Conservation (phyloP, 2,329 filamentous ascomycete genomes). For the Alternaria triticina region DNA sequence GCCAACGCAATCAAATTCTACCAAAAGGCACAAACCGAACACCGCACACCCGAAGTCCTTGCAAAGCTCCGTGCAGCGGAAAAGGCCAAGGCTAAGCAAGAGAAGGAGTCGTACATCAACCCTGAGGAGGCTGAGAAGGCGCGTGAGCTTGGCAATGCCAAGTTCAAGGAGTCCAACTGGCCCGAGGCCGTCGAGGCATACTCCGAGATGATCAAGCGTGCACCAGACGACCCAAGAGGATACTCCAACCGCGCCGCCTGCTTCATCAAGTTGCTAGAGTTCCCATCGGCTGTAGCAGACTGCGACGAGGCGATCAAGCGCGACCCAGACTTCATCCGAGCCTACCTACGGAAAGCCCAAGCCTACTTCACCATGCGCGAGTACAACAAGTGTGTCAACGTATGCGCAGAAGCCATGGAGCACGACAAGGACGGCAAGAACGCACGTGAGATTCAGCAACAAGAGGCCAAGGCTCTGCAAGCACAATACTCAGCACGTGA, state of each 20-base stretch:
- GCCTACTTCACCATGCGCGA: slow-evolving; percentile 97
- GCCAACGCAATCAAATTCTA: slow-evolving; percentile 84
- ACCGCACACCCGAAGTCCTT: slow-evolving; percentile 92
- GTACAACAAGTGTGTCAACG: slow-evolving; percentile 93
- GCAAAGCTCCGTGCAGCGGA: slow-evolving; percentile 90
- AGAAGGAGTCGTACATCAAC: slow-evolving; percentile 83
- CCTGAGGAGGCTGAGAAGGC: slow-evolving; percentile 93
- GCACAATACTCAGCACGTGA: slow-evolving; percentile 91
- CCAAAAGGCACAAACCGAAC: slow-evolving; percentile 92
- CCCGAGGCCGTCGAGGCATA: slow-evolving; percentile 94
- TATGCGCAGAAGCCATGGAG: slow-evolving; percentile 78
- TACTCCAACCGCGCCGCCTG: slow-evolving; percentile 98
- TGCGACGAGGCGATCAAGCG: slow-evolving; percentile 90
- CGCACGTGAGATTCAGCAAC: slow-evolving; percentile 87
- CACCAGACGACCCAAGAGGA: slow-evolving; percentile 88
- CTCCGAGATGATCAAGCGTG: slow-evolving; percentile 94
- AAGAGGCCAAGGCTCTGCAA: slow-evolving; percentile 89
- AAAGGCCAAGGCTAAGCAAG: slow-evolving; percentile 78
- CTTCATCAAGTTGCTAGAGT: slow-evolving; percentile 94
- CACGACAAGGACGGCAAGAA: slow-evolving; percentile 83
- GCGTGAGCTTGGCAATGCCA: slow-evolving; percentile 90
- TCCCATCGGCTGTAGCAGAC: slow-evolving; percentile 91
- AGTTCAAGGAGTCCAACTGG: slow-evolving; percentile 97
- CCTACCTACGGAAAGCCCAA: slow-evolving; percentile 96
- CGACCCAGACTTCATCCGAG: slow-evolving; percentile 90